Base-by-base conservation (phyloP, 306 rosid genomes). In the Prosopis cineraria region DNA sequence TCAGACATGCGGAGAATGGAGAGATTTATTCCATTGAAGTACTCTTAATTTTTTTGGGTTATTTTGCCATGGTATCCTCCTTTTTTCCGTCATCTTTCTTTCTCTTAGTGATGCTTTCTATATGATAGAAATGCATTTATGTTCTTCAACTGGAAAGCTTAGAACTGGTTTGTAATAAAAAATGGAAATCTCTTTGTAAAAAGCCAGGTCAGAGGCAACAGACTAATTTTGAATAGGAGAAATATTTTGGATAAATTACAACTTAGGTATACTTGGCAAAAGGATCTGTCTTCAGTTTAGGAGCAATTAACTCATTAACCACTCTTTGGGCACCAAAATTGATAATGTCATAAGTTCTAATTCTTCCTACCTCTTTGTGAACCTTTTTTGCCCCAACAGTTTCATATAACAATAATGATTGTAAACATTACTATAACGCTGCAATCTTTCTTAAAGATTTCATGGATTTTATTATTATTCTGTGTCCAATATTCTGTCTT, bases 101-200 rank as follows among this genome's bases (percentile, higher is more conserved):
- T 74, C 65, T 70, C 14, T 79, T 45, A n/a, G 55, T 62, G 43
- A 56, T 29, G 55, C 45, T 75, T 48, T 30, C 59, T 41, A 30
- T 22, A n/a, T 37, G 37, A 30, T 68, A n/a, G n/a, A n/a, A n/a
- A 33, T 33, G 12, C 34, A 44, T 73, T 50, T 31, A 58, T 9
- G 24, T 7, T 22, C n/a, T 29, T 27, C 8, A 59, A 59, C 31
- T 59, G 36, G 27, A 8, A 55, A 59, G 40, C 31, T 62, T 62
- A 62, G 22, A 16, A 30, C 3, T 62, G 39, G 31, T 29, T 10
- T 5, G 41, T 30, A 31, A 62, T 5, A 16, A 62, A 24, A 62
- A 62, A 31, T 62, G 6, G 41, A 41, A 62, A 62, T 62, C 10
- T 30, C 66, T 29, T 20, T 33, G 5, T 62, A n/a, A n/a, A n/a